A percentile compares a stretch with the other conserved stretches of the same genome.
These are phyloP conservation scores for Ceratorhiza oryzae-sativae DNA, from an alignment of 1,284 basidiomycete genomes.

Conservation along the genomic window DNA sequence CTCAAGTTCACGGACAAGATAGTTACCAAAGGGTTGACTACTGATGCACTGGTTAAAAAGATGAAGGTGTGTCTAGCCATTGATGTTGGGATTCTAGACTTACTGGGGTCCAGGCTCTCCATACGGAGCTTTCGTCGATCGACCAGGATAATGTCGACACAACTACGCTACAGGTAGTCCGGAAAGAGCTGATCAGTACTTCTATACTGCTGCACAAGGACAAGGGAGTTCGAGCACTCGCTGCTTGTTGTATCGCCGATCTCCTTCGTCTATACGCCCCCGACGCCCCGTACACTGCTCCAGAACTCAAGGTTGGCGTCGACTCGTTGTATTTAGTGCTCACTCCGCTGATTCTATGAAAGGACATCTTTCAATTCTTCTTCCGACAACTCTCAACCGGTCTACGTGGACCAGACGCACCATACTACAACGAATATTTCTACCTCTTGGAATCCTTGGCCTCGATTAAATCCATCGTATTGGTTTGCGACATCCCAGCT, in stretches of 20 bases:
- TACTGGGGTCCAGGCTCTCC: constrained; percentile 58
- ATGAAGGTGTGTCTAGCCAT: constrained; percentile 59
- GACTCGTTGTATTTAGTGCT: no score
- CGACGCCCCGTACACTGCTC: constrained; percentile 91
- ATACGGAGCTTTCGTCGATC: constrained; percentile 80
- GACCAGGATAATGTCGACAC: constrained; percentile 90
- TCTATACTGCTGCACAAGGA: constrained; percentile 93
- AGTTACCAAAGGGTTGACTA: constrained; percentile 69
- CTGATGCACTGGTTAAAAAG: constrained; percentile 83
- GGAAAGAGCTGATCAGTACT: constrained; percentile 81
- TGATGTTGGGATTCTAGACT: neutral
- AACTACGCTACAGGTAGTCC: constrained; percentile 69
- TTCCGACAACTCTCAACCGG: constrained; percentile 80
- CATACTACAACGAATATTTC: constrained; percentile 90
- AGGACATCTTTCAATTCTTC: constrained; percentile 96
- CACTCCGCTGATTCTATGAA: constrained; percentile 43
- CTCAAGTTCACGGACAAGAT: constrained; percentile 83
- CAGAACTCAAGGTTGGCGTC: constrained; percentile 69
- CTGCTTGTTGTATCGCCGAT: constrained; percentile 94
- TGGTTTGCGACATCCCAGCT: constrained; percentile 89
- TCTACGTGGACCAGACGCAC: constrained; percentile 71
- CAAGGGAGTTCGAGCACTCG: constrained; percentile 90
- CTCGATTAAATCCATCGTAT: constrained; percentile 91
- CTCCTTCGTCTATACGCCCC: constrained; percentile 93
- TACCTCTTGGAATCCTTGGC: constrained; percentile 91